Conservation (phyloP, 2,329 filamentous ascomycete species). For the Zasmidium citrigriseum region DNA sequence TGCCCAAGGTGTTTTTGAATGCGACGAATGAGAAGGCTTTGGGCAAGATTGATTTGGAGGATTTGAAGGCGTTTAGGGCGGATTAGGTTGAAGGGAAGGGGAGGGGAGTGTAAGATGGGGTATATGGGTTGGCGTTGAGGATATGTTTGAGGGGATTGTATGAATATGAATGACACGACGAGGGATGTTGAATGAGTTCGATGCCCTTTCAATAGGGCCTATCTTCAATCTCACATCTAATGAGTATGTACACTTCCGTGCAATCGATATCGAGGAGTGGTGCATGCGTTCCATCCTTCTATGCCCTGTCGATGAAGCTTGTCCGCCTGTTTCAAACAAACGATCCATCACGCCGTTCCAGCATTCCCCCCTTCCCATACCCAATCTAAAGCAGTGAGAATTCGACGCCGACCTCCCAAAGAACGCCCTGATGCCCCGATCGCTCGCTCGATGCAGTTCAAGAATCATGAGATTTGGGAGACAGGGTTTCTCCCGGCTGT, state of each 20-base stretch:
- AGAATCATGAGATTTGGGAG: background rate
- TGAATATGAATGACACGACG: background rate
- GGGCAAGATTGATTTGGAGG: conserved; percentile 49
- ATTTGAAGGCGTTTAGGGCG: conserved; percentile 52
- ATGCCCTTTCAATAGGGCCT: too few species aligned
- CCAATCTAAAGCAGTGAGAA: too few species aligned
- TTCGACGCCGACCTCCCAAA: too few species aligned
- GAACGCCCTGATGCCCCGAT: background rate
- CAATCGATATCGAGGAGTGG: too few species aligned
- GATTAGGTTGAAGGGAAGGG: conserved; percentile 44
- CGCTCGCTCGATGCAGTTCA: background rate
- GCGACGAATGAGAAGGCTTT: conserved; percentile 57
- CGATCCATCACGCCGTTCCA: too few species aligned
- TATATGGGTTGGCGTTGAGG: background rate
- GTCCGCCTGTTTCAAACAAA: too few species aligned
- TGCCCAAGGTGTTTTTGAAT: conserved; percentile 52
- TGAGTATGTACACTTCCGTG: too few species aligned
- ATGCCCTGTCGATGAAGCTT: too few species aligned
- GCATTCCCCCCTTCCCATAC: too few species aligned
- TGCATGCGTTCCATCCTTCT: too few species aligned
- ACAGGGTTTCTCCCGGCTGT: background rate
- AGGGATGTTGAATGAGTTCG: background rate
- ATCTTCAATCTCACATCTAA: too few species aligned
- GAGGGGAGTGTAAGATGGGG: conserved; percentile 5
- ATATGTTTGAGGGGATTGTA: background rate